Conservation (phyloP, 2,329 filamentous ascomycete genomes). For the Tolypocladium cylindrosporum region DNA sequence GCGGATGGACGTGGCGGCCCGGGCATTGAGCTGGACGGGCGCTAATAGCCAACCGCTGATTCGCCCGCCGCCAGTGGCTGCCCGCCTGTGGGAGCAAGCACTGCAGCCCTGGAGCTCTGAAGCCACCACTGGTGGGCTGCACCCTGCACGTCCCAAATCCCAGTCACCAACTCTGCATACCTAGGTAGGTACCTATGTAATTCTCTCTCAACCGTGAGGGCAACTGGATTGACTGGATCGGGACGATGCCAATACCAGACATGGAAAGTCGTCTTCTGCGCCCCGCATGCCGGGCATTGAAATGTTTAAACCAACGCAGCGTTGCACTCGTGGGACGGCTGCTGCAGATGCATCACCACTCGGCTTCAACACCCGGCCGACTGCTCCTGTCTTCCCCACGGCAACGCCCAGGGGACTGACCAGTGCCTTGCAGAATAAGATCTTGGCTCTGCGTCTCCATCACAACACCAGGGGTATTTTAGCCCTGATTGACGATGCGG, state of each 20-base stretch:
- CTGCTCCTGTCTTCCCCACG: background rate
- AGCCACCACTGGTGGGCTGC: background rate
- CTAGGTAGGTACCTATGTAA: background rate
- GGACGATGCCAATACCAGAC: background rate
- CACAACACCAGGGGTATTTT: background rate
- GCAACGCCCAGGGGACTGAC: background rate
- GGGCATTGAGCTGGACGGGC: constrained; percentile 7
- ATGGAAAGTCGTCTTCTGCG: background rate
- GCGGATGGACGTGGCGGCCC: constrained; percentile 1
- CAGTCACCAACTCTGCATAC: background rate
- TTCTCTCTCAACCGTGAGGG: background rate
- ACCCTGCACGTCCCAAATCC: background rate
- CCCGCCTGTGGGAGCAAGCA: background rate
- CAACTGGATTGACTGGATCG: background rate
- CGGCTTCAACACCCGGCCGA: background rate
- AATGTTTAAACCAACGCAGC: background rate
- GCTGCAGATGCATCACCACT: background rate
- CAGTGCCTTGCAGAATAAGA: background rate
- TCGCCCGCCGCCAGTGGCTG: constrained; percentile 2
- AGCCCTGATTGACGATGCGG: background rate
- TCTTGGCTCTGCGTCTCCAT: background rate
- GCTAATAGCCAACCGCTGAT: constrained; percentile 9
- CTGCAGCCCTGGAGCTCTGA: background rate
- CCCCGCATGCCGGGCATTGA: background rate
- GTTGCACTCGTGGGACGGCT: background rate